phyloP scores from a whole-genome alignment of 768 basidiomycete species.

The Clitopilus hobsonii region DNA sequence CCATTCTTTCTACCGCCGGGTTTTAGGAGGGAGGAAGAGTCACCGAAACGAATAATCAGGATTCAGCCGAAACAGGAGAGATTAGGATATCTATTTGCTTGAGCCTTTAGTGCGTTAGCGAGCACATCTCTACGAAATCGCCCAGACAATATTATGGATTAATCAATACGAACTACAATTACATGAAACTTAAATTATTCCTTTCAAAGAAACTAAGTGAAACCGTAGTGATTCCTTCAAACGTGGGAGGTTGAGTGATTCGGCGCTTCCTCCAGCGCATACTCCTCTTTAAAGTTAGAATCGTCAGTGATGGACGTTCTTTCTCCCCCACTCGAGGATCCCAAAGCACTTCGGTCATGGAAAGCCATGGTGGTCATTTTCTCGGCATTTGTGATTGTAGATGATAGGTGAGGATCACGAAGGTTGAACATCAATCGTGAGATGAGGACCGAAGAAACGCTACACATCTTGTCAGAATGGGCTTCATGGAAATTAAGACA shows the following conservation, averaged over 20 bases:
- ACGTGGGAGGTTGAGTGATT: not conserved
- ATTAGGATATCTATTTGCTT: not conserved
- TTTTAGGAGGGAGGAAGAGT: not conserved
- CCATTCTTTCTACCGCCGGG: not conserved
- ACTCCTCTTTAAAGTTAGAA: not conserved
- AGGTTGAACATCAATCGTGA: conserved; percentile 37
- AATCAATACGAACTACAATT: too few species aligned
- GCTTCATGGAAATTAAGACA: not conserved
- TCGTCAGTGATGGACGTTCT: not conserved
- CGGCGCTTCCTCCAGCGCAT: not conserved
- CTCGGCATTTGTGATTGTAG: not conserved
- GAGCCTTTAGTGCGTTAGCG: not conserved
- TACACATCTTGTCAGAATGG: conserved; percentile 3
- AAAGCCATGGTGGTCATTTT: not conserved
- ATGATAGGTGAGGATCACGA: conserved; percentile 22
- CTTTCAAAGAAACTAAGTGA: too few species aligned
- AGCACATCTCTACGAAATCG: too few species aligned
- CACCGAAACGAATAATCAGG: not conserved
- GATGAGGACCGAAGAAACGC: conserved; percentile 33
- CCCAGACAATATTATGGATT: too few species aligned
- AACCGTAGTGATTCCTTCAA: too few species aligned
- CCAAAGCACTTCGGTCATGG: conserved; percentile 4
- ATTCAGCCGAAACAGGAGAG: not conserved
- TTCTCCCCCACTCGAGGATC: too few species aligned
- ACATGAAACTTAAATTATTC: too few species aligned